Evolutionary conservation across 257 asterid species (phyloP), one percentile per base, ranked within the genome.

Genomic region (Primulina tabacum): DNA sequence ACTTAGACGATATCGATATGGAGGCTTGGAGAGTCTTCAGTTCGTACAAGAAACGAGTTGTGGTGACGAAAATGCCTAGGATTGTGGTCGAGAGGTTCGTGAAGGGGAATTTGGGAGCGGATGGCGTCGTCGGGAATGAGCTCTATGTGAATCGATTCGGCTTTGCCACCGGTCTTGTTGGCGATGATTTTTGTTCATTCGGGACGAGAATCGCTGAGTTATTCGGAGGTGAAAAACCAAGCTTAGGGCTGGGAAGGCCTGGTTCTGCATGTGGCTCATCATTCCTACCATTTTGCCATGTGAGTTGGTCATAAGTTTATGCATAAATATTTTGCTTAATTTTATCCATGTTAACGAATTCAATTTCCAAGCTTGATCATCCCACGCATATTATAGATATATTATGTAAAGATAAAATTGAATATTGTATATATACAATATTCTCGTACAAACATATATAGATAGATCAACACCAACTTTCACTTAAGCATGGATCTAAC

Each of bases 31-130:
- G 80, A 33, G 82, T 71, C 4, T 90, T 93, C 30, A 79, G 89
- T 21, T 68, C 82, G 1, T 60, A 35, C 12, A 78, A 80, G 14
- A 83, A 68, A 74, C 76, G 90, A 12, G 83, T 82, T 11, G 95
- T 93, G 64, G 90, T 90, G 83, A 90, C 90, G 1, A 84, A 78
- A 74, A 84, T 82, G 82, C 95, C 96, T 0, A 83, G 82, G 60
- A 38, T 90, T n/a, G 84, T 92, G 92, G 95, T 90, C 70, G 94
- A 88, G 79, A 86, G 80, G 76, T 92, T 92, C 30, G 94, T 72
- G 60, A 88, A 84, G 84, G 97, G 81, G 67, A 94, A 92, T 68
- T 77, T 90, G 68, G 50, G 85, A 10, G 95, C 85, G 0, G 95
- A 87, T n/a, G 83, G 77, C 2, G 95, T 87, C 5, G 55, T 92